phyloP scores from a whole-genome alignment of 768 basidiomycete species.

The Mycena alexandri region DNA sequence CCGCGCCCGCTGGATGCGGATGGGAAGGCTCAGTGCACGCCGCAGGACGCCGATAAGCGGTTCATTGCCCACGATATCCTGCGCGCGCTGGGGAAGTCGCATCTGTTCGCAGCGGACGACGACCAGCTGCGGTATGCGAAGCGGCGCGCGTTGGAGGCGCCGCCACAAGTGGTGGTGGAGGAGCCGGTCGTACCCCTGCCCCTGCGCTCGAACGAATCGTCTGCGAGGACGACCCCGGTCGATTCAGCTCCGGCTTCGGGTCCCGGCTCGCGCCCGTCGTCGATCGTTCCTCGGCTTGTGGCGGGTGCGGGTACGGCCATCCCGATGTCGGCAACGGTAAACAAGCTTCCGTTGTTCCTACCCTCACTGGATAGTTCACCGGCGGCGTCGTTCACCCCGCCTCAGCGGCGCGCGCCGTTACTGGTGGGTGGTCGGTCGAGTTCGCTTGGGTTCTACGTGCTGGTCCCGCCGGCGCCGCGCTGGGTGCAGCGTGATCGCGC shows the following conservation, averaged over 20 bases:
- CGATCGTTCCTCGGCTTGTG: neutral
- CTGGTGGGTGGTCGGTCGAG: neutral
- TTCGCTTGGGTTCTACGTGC: constrained; percentile 4
- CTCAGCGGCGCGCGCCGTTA: neutral
- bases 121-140: constrained; percentile 33
- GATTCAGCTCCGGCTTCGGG: neutral
- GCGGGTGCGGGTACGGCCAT: neutral
- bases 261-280: neutral
- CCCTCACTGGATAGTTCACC: constrained; percentile 1
- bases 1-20: neutral
- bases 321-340: neutral
- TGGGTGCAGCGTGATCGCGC: constrained; percentile 20
- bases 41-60: constrained; percentile 38
- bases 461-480: constrained; percentile 24
- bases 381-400: neutral
- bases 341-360: constrained; percentile 21
- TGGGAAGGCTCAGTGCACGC: constrained; percentile 39
- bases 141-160: constrained; percentile 26
- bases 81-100: constrained; percentile 30
- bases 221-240: constrained; percentile 21
- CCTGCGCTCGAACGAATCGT: constrained; percentile 23
- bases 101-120: constrained; percentile 23
- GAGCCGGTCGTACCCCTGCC: constrained; percentile 2
- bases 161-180: neutral
- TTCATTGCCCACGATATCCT: constrained; percentile 37